These are phyloP conservation scores for Lepraria neglecta DNA, from an alignment of 495 filamentous ascomycete species.

Conservation along the genomic window DNA sequence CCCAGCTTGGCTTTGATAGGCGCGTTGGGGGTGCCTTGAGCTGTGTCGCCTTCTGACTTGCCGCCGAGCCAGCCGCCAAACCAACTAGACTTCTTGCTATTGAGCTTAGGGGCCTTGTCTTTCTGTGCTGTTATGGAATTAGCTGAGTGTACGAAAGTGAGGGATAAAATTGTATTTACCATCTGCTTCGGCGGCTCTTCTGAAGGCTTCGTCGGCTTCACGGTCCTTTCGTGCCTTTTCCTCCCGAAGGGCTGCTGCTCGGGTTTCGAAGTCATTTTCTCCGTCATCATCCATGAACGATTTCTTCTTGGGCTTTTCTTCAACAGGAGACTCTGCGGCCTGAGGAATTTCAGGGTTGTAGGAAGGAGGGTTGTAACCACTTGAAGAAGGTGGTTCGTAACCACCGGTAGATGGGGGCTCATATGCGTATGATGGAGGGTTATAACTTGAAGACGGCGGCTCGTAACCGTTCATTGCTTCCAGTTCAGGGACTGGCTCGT, in stretches of 20 bases:
- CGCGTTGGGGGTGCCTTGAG: conserved; percentile 43
- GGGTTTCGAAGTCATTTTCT: conserved; percentile 44
- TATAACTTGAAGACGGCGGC: conserved; percentile 12
- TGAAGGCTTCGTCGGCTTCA: conserved; percentile 68
- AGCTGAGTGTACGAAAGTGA: neutral
- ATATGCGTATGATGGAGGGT: conserved; percentile 23
- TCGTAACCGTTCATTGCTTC: neutral
- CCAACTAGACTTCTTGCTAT: conserved; percentile 69
- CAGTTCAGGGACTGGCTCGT: neutral
- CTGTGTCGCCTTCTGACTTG: conserved; percentile 57
- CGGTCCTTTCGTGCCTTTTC: conserved; percentile 48
- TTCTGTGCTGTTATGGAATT: conserved; percentile 37
- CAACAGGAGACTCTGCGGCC: conserved; percentile 34
- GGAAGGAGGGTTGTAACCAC: conserved; percentile 34
- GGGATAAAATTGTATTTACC: conserved; percentile 39
- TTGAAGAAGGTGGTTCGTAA: conserved; percentile 26
- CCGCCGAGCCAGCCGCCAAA: conserved; percentile 76
- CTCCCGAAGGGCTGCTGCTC: conserved; percentile 49
- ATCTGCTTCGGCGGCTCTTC: conserved; percentile 79
- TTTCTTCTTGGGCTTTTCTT: conserved; percentile 63
- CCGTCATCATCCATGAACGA: conserved; percentile 77
- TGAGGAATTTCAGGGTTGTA: conserved; percentile 32
- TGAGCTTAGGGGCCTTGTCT: conserved; percentile 32
- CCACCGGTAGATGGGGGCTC: conserved; percentile 19
- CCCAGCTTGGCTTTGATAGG: conserved; percentile 93